Evolutionary conservation across 768 basidiomycete genomes (phyloP), one percentile per base, ranked within the genome.

Genomic region (Mycena galopus): DNA sequence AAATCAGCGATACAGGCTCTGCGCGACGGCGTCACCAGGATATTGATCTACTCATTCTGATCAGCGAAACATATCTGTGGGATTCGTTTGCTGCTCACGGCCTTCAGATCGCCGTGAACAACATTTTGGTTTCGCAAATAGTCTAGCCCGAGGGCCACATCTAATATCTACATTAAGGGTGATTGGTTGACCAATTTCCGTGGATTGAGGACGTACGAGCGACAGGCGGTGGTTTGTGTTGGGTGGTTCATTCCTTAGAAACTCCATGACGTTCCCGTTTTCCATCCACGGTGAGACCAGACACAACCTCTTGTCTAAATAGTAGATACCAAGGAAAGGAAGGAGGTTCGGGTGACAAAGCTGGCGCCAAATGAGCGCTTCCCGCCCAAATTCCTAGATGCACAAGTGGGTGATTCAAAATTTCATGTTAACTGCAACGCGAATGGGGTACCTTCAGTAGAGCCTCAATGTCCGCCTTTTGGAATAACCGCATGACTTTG

Each of bases 211-310:
- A 69, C 19, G 77, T 67, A 58, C 82, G 76, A 61, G 76, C 39
- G 25, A 57, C 75, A 39, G 68, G 76, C 4, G 58, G 9, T 10
- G 79, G 73, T 23, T 80, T 74, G 21, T 2, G 4, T 42, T 71
- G 25, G 77, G 74, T 80, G 84, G 4, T n/a, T n/a, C n/a, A n/a
- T n/a, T n/a, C n/a, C n/a, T 71, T 29, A n/a, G 33, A 69, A 6
- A n/a, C n/a, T n/a, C n/a, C n/a, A n/a, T n/a, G n/a, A 86, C 60
- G 23, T 80, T 78, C 23, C 81, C 82, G 3, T 80, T 75, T 5
- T 74, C 59, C 83, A 84, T 84, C 83, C 83, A 85, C 23, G 78
- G 85, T 2, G 85, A 84, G 51, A 86, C 78, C 17, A 86, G 75
- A 37, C 77, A 75, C 29, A 79, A n/a, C 57, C 79, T 66, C 19